Percentiles rank a stretch among this genome's conserved stretches.
phyloP scores from a whole-genome alignment of 1,139 yeast species.

The Hanseniaspora uvarum region DNA sequence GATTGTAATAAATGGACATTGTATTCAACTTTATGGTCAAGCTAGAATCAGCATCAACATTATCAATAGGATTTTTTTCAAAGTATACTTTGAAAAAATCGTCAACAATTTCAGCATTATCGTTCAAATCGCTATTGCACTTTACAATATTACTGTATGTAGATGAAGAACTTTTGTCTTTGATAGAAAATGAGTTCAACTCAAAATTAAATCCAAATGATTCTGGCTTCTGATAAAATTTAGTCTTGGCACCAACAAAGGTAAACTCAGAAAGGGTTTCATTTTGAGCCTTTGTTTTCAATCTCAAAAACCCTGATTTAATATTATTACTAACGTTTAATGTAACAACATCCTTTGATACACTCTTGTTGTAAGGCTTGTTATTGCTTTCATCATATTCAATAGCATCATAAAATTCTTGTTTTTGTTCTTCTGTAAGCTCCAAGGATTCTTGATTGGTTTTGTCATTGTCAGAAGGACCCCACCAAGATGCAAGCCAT shows the following conservation, averaged over 20 bases:
- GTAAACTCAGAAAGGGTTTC: slow-evolving; percentile 60
- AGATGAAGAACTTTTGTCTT: slow-evolving; percentile 70
- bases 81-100: slow-evolving; percentile 78
- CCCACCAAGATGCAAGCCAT: slow-evolving; percentile 58
- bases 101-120: slow-evolving; percentile 31
- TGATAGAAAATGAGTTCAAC: slow-evolving; percentile 70
- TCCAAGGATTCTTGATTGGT: slow-evolving; percentile 31
- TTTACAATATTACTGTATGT: slow-evolving; percentile 80
- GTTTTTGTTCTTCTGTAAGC: slow-evolving; percentile 56
- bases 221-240: slow-evolving; percentile 66
- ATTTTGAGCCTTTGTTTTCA: slow-evolving; percentile 36
- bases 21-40: slow-evolving; percentile 68
- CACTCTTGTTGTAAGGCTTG: slow-evolving; percentile 44
- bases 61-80: slow-evolving; percentile 79
- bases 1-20: slow-evolving; percentile 82
- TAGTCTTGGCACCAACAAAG: slow-evolving; percentile 73
- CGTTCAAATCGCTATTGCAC: slow-evolving; percentile 46
- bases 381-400: slow-evolving; percentile 71
- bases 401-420: slow-evolving; percentile 86
- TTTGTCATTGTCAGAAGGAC: slow-evolving; percentile 27
- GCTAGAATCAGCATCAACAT: slow-evolving; percentile 60
- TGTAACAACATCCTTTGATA: slow-evolving; percentile 65
- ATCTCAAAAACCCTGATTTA: slow-evolving; percentile 64
- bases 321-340: slow-evolving; percentile 59
- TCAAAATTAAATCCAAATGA: slow-evolving; percentile 65